Evolutionary conservation across 805 yeast genomes (phyloP).

Genomic region (Komagataella mondaviorum): DNA sequence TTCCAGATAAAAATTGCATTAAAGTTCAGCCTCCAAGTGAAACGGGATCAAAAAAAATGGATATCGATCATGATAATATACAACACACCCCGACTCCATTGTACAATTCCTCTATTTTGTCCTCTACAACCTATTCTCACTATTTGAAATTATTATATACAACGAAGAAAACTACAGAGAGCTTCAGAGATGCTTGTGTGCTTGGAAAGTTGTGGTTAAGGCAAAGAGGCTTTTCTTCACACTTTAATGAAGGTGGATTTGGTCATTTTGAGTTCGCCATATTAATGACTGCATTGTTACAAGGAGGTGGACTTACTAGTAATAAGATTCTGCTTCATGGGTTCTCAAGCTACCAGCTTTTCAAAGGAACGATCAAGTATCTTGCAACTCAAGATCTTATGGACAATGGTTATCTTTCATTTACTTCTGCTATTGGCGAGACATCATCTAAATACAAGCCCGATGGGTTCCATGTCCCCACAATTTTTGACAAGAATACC

Average conservation of each 20-base stretch:
- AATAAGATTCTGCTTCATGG: conserved; percentile 73
- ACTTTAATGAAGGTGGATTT: conserved; percentile 58
- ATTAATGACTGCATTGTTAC: conserved; percentile 65
- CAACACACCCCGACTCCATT: conserved; percentile 67
- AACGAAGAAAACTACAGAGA: conserved; percentile 60
- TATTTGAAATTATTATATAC: conserved; percentile 68
- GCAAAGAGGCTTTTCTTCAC: conserved; percentile 70
- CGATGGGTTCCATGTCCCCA: conserved; percentile 60
- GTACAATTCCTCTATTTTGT: conserved; percentile 70
- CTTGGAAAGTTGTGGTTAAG: conserved; percentile 83
- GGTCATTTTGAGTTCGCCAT: conserved; percentile 86
- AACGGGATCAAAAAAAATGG: conserved; percentile 4
- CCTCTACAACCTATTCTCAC: conserved; percentile 55
- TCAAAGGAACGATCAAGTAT: conserved; percentile 77
- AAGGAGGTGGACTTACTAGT: conserved; percentile 72
- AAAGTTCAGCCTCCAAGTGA: conserved; percentile 39
- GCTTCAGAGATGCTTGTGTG: conserved; percentile 77
- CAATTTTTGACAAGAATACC: conserved; percentile 63
- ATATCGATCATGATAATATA: conserved; percentile 14
- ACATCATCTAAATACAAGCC: conserved; percentile 28
- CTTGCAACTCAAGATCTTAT: conserved; percentile 69
- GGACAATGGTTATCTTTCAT: conserved; percentile 50
- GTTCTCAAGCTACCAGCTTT: conserved; percentile 84
- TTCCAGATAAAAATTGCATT: conserved; percentile 73
- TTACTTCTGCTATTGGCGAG: conserved; percentile 42